Evolutionary conservation across 495 filamentous ascomycete genomes (phyloP).

Genomic region (Bryoglossum gracile): DNA sequence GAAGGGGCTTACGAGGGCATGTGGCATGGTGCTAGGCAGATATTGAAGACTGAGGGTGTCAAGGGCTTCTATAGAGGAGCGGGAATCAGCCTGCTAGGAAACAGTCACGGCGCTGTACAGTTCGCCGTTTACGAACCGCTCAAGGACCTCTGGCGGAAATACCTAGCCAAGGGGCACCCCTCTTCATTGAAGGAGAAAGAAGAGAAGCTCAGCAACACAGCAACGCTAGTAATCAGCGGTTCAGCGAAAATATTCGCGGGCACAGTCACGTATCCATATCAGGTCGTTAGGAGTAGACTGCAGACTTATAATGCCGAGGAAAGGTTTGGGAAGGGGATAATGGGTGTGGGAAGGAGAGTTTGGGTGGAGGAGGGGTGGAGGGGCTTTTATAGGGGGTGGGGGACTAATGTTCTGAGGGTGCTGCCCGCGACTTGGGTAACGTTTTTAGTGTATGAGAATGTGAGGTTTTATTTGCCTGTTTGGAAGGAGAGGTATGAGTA

Average conservation of each 20-base stretch:
- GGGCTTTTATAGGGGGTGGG: slow-evolving; percentile 90
- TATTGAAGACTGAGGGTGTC: slow-evolving; percentile 62
- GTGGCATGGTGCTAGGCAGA: slow-evolving; percentile 53
- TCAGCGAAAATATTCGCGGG: slow-evolving; percentile 84
- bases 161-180: slow-evolving; percentile 14
- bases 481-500: slow-evolving; percentile 1
- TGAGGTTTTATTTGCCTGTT: slow-evolving; percentile 55
- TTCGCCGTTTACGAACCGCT: slow-evolving; percentile 93
- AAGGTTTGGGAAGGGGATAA: slow-evolving; percentile 58
- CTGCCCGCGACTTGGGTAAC: slow-evolving; percentile 94
- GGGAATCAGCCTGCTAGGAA: slow-evolving; percentile 78
- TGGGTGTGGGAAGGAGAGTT: slow-evolving; percentile 64
- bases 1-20: slow-evolving; percentile 80
- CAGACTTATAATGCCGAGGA: slow-evolving; percentile 77
- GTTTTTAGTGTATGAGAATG: slow-evolving; percentile 97
- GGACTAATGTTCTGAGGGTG: slow-evolving; percentile 81
- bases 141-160: slow-evolving; percentile 48
- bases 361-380: slow-evolving; percentile 70
- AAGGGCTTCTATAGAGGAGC: slow-evolving; percentile 88
- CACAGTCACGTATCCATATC: slow-evolving; percentile 84
- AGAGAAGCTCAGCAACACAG: slow-evolving; percentile 57
- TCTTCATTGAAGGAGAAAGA: slow-evolving; percentile 9
- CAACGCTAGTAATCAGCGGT: slow-evolving; percentile 69
- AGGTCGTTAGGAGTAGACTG: slow-evolving; percentile 78
- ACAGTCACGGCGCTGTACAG: slow-evolving; percentile 89